Evolutionary conservation across 306 rosid genomes (phyloP).

Genomic region (Gastrolobium villosum): DNA sequence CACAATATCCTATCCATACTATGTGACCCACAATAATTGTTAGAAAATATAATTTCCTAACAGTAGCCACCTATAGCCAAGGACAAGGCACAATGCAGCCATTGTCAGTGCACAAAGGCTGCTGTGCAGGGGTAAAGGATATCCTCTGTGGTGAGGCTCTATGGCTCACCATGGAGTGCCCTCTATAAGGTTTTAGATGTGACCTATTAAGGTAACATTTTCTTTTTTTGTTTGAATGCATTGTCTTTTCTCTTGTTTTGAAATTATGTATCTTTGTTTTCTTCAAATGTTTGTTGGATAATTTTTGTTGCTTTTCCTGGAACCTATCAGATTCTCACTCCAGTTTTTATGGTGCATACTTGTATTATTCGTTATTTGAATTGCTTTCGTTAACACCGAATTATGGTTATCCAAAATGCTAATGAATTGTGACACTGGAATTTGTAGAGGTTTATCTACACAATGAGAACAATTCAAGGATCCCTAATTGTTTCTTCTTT

Average conservation of each 20-base stretch:
- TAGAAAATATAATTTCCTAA: too few relatives aligned
- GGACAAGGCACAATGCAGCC: too few relatives aligned
- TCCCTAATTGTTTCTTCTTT: constrained; percentile 85
- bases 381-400: constrained; percentile 28
- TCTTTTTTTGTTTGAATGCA: constrained; percentile 18
- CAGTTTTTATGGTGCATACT: background rate
- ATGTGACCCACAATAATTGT: too few relatives aligned
- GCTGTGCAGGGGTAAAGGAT: too few relatives aligned
- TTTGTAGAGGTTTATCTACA: constrained; percentile 79
- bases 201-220: background rate
- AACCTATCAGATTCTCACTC: background rate
- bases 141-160: too few relatives aligned
- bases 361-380: background rate
- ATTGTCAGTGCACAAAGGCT: too few relatives aligned
- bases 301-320: constrained; percentile 10
- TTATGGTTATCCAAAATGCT: background rate
- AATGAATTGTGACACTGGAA: constrained; percentile 29
- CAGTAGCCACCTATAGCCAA: too few relatives aligned
- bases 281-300: constrained; percentile 10
- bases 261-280: constrained; percentile 1
- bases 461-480: constrained; percentile 90
- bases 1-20: too few relatives aligned
- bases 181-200: too few relatives aligned
- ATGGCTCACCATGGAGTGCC: too few relatives aligned
- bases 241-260: constrained; percentile 2